Evolutionary conservation across 148 eudicot genomes (phyloP).

Genomic region (Fagopyrum tataricum): DNA sequence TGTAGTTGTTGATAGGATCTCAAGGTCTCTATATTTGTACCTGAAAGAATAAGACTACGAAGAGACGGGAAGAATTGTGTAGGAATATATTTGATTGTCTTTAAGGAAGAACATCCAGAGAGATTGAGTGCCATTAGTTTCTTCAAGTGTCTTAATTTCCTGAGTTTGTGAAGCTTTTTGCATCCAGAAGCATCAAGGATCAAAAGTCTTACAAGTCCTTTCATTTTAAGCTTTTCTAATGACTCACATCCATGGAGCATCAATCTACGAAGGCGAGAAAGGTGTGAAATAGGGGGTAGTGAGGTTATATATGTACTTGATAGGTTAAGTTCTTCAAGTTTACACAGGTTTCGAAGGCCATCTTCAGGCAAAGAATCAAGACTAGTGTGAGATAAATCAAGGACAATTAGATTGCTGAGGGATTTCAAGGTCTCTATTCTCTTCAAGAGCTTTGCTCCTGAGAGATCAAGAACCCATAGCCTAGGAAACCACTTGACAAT

Average conservation of each 20-base stretch:
- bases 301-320: neutral
- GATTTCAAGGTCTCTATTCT: neutral
- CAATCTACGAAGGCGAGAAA: neutral
- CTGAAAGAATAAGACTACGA: neutral
- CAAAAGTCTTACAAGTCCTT: neutral
- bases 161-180: neutral
- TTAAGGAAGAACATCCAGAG: no score
- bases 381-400: constrained; percentile 8
- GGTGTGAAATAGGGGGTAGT: neutral
- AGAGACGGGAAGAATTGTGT: neutral
- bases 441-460: neutral
- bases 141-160: no score
- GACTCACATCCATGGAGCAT: neutral
- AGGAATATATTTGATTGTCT: no score
- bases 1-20: neutral
- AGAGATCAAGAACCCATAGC: constrained; percentile 13
- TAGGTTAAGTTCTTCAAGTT: constrained; percentile 1
- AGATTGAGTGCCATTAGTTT: no score
- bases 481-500: neutral
- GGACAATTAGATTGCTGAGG: neutral
- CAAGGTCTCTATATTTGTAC: neutral
- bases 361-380: neutral
- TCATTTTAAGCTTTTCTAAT: neutral
- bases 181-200: constrained; percentile 5
- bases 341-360: neutral